Base-by-base conservation (phyloP, 371 early-diverging fungal species). In the Rhizoclosmatium hyalinum region DNA sequence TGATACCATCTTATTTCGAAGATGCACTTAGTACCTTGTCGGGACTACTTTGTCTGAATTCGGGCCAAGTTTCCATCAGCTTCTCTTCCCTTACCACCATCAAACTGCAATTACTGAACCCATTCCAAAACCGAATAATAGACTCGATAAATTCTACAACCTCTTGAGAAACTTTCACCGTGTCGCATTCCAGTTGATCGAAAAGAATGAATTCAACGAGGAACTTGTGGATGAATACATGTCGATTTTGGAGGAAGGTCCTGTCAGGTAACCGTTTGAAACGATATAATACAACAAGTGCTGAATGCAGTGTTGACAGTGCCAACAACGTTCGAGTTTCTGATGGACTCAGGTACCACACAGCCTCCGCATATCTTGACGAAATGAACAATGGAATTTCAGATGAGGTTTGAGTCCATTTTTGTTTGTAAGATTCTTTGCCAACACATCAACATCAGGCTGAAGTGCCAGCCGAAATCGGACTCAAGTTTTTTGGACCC, bases 131-230 rank as follows among this genome's bases (percentile, higher is more conserved):
- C n/a, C n/a, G 17, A 3, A 21, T 2, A 41, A 41, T 45, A 93
- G 94, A 81, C 77, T 96, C 19, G 94, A 95, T 85, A 96, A 96
- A 81, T 96, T 89, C 73, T 92, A 93, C 75, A 85, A 93, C 80
- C 85, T 96, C 56, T 83, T 93, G 60, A 89, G 96, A 65, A 91
- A 92, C 64, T 86, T 94, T 67, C 87, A 93, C 50, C 86, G 80
- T 67, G 87, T 85, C 55, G 84, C 92, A 0, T 92, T 95, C 82
- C 80, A 84, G 47, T 87, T 90, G 74, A 83, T 97, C 73, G 87
- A 90, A 19, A 82, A 85, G 76, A 87, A 89, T 72, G 78, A 81
- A 3, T 95, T 93, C 93, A 90, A 89, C 57, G 69, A 77, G 46
- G 88, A 81, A 8, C 74, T 88, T 4, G 84, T 94, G 32, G 86